Evolutionary conservation across 202 grass and related monocot species (phyloP).

Genomic region (Schoenoplectus tabernaemontani): DNA sequence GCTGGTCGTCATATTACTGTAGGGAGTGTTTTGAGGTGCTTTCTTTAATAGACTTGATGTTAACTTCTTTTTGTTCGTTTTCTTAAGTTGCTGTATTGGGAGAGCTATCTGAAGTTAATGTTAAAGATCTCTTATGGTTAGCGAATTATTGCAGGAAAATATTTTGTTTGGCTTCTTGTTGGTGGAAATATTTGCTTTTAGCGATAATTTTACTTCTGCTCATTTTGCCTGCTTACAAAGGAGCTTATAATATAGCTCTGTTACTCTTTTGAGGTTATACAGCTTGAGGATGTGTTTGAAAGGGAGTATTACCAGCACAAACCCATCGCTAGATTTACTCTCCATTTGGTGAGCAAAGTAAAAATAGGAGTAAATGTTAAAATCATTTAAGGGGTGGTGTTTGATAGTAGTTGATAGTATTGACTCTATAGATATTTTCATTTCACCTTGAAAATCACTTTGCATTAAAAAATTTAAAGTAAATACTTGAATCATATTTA

Average conservation of each 20-base stretch:
- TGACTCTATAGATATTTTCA: too few species aligned
- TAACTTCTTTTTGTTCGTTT: slow-evolving; percentile 1
- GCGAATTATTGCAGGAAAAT: slow-evolving; percentile 8
- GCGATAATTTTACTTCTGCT: background rate
- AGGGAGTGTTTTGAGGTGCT: slow-evolving; percentile 25
- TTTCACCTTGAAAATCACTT: too few species aligned
- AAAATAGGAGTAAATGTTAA: too few species aligned
- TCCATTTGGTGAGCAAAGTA: too few species aligned
- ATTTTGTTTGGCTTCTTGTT: background rate
- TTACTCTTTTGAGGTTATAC: background rate
- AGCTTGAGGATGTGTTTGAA: background rate
- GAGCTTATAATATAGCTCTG: background rate
- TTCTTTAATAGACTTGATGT: slow-evolving; percentile 18
- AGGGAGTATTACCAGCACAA: background rate
- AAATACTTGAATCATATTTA: too few species aligned
- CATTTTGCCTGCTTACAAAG: background rate
- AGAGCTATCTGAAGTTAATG: slow-evolving; percentile 19
- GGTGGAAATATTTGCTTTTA: background rate
- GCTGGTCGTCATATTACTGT: slow-evolving; percentile 12
- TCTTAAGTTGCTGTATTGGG: background rate
- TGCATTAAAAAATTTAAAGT: too few species aligned
- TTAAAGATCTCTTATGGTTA: slow-evolving; percentile 17
- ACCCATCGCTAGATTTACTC: too few species aligned
- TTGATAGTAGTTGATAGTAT: too few species aligned
- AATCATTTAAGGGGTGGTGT: too few species aligned